These are phyloP conservation scores for Clonostachys solani DNA, from an alignment of 2,329 filamentous ascomycete genomes.

Conservation along the genomic window DNA sequence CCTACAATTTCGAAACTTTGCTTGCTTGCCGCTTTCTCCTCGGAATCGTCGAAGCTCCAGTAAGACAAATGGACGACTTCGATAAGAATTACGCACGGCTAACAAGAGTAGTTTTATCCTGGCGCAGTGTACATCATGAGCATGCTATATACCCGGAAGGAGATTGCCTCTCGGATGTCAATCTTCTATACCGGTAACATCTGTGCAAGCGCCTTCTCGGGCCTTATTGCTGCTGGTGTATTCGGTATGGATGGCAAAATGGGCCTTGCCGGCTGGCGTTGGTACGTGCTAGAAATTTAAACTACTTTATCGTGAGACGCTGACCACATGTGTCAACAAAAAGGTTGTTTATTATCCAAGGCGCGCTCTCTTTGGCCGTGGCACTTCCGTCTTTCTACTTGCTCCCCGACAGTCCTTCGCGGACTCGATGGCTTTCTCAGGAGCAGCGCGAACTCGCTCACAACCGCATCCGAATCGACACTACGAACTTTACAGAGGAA, in stretches of 20 bases:
- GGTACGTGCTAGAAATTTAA: constrained; percentile 18
- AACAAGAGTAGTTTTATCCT: constrained; percentile 18
- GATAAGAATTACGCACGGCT: not conserved
- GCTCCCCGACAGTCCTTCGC: constrained; percentile 32
- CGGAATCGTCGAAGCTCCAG: constrained; percentile 22
- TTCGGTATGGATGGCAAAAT: constrained; percentile 30
- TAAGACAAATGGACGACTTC: constrained; percentile 3
- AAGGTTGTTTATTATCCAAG: constrained; percentile 62
- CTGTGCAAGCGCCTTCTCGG: constrained; percentile 62
- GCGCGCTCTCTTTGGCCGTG: constrained; percentile 30
- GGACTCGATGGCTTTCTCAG: constrained; percentile 33
- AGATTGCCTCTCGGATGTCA: constrained; percentile 54
- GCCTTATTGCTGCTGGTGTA: constrained; percentile 54
- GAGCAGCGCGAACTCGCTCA: constrained; percentile 36
- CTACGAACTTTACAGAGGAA: constrained; percentile 33
- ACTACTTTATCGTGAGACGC: too few species aligned
- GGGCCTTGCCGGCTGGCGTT: constrained; percentile 56
- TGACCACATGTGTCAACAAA: not conserved
- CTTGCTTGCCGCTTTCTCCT: constrained; percentile 23
- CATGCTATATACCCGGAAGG: constrained; percentile 56
- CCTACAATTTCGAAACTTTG: constrained; percentile 17
- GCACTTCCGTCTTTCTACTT: constrained; percentile 18
- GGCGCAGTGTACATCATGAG: constrained; percentile 21
- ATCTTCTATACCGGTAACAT: constrained; percentile 53
- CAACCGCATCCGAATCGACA: constrained; percentile 37